phyloP scores from a whole-genome alignment of 192 early-diverging fungal genomes.

The Backusella morwellensis region DNA sequence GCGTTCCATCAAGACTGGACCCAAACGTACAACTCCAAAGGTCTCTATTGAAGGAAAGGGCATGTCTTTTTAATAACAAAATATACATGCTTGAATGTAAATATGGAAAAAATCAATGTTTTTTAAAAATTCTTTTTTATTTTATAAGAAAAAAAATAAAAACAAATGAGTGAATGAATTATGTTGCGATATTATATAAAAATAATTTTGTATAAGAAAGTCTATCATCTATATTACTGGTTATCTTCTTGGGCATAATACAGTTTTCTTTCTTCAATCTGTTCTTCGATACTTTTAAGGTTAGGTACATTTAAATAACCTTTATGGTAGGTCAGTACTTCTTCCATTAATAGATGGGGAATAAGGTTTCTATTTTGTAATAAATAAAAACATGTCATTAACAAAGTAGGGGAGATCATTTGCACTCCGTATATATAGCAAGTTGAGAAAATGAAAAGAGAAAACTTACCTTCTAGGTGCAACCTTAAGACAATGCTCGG shows the following conservation, averaged over 20 bases:
- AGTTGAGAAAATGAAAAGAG: background rate
- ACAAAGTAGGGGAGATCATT: too few species aligned
- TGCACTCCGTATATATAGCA: background rate
- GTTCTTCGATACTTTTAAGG: constrained; percentile 29
- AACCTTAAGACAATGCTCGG: constrained; percentile 79
- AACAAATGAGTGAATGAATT: background rate
- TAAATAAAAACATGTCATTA: background rate
- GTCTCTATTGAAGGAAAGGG: constrained; percentile 33
- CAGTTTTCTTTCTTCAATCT: constrained; percentile 33
- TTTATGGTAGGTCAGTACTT: constrained; percentile 60
- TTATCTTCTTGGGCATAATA: constrained; percentile 39
- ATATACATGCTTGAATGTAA: background rate
- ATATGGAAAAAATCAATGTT: background rate
- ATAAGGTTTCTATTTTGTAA: constrained; percentile 66
- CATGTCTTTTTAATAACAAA: constrained; percentile 3
- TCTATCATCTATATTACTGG: constrained; percentile 7
- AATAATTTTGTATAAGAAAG: background rate
- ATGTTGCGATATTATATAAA: too few species aligned
- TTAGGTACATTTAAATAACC: constrained; percentile 49
- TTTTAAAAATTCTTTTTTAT: background rate
- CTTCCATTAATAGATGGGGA: constrained; percentile 79
- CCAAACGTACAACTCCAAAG: constrained; percentile 29
- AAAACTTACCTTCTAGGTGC: constrained; percentile 64
- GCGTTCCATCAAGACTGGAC: constrained; percentile 31
- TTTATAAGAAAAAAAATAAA: background rate